Evolutionary conservation across 2,329 filamentous ascomycete genomes (phyloP), one percentile per base, ranked within the genome.

Genomic region (Purpureocillium lavendulum): DNA sequence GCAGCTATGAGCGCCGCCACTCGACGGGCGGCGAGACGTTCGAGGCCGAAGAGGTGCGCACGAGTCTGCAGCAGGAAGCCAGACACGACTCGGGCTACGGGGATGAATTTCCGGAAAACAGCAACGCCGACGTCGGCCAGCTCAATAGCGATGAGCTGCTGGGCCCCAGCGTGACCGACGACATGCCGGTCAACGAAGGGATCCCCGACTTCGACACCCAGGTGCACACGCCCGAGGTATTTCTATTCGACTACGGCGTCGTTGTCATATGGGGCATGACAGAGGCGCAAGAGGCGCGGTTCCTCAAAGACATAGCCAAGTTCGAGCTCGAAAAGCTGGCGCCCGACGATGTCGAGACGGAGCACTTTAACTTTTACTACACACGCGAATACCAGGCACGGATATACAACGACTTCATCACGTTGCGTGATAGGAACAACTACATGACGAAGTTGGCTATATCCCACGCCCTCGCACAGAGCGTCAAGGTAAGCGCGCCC

Each of bases 361-460:
- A 98, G 62, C 87, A 90, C 55, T 98, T 98, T 73, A 98, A 98
- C 61, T 98, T 97, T 62, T 98, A 98, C 69, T 97, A 98, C 67
- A 97, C 92, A 3, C 78, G 85, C 53, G 90, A 97, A 58, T 98
- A 98, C 60, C 94, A 98, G 64, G 87, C 92, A 16, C 83, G 92
- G 38, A 98, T 98, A 61, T 98, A 98, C 74, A 98, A 98, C 63
- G 92, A 98, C 64, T 98, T 98, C 54, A 98, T 98, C 62, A 92
- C 87, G 3, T 65, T 98, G 44, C 76, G 89, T 36, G 90, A 97
- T 54, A 95, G 94, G 64, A 82, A 82, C 55, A 95, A 94, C 62
- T 94, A 97, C 67, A 97, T 97, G 92, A 94, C 84, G 50, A 97
- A 97, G 66, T 71, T 97, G 30, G 88, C 90, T 40, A 97, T 97